These are phyloP conservation scores for Aspergillus flavus DNA, from an alignment of 2,329 filamentous ascomycete species.

Conservation along the genomic window DNA sequence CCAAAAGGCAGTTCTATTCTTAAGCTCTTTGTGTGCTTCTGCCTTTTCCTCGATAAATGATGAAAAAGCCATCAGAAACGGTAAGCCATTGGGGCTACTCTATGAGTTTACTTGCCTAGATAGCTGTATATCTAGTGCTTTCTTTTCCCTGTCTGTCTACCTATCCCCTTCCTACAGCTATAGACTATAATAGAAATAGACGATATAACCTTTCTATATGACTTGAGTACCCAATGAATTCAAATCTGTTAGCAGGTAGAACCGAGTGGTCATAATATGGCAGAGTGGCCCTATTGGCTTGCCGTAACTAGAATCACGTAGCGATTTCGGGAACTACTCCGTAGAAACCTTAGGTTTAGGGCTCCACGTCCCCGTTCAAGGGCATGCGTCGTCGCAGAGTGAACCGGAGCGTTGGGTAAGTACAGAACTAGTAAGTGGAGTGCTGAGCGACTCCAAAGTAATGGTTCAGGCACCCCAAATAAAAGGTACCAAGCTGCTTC, in stretches of 20 bases:
- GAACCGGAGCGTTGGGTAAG: too few relatives aligned
- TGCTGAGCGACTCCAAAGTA: too few relatives aligned
- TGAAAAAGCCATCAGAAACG: not conserved
- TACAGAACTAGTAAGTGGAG: too few relatives aligned
- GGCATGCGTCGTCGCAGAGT: too few relatives aligned
- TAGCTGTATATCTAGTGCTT: not conserved
- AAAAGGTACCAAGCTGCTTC: too few relatives aligned
- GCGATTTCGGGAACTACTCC: too few relatives aligned
- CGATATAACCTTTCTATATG: not conserved
- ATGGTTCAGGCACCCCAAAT: too few relatives aligned
- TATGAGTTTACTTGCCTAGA: not conserved
- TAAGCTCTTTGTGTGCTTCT: not conserved
- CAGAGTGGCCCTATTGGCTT: too few relatives aligned
- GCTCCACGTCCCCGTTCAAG: too few relatives aligned
- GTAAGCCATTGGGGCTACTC: not conserved
- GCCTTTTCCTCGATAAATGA: not conserved
- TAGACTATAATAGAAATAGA: not conserved
- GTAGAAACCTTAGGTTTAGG: too few relatives aligned
- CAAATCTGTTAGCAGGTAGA: not conserved
- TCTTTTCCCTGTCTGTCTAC: not conserved
- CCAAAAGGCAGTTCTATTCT: not conserved
- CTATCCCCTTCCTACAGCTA: not conserved
- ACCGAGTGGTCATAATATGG: not conserved
- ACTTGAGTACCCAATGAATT: not conserved
- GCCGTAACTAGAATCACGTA: too few relatives aligned